These are phyloP conservation scores for Haplographium delicatum DNA, from an alignment of 495 filamentous ascomycete species.

Conservation along the genomic window DNA sequence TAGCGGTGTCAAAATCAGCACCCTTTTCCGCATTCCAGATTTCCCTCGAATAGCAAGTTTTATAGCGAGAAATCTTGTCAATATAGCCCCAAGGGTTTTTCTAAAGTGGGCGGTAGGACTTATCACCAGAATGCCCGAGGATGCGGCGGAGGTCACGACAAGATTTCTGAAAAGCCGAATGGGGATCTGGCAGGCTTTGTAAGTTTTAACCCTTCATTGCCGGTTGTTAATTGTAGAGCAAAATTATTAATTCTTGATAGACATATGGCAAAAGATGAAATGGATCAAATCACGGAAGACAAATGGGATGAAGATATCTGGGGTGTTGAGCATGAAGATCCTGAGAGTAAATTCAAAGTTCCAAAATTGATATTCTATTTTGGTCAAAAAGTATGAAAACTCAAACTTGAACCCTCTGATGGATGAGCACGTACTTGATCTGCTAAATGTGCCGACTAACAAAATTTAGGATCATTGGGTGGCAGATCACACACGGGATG, in stretches of 20 bases:
- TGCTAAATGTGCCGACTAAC: not conserved
- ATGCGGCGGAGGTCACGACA: slow-evolving; percentile 56
- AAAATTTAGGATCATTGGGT: slow-evolving; percentile 71
- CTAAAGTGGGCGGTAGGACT: slow-evolving; percentile 14
- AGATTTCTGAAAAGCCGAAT: slow-evolving; percentile 55
- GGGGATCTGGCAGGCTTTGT: slow-evolving; percentile 67
- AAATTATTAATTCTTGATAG: slow-evolving; percentile 27
- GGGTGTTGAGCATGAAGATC: slow-evolving; percentile 50
- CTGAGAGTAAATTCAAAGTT: slow-evolving; percentile 25
- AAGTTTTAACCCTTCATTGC: slow-evolving; percentile 34
- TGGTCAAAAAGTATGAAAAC: slow-evolving; percentile 46
- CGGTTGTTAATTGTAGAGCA: not conserved
- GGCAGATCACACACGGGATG: slow-evolving; percentile 65
- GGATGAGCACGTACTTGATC: not conserved
- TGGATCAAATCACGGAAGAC: slow-evolving; percentile 68
- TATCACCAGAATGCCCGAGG: slow-evolving; percentile 48
- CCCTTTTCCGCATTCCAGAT: slow-evolving; percentile 47
- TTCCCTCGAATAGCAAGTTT: slow-evolving; percentile 49
- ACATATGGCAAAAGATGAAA: slow-evolving; percentile 67
- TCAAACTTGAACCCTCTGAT: no score
- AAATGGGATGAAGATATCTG: slow-evolving; percentile 78
- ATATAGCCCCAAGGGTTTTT: slow-evolving; percentile 22
- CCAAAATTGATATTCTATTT: slow-evolving; percentile 75
- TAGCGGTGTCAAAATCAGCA: slow-evolving; percentile 51
- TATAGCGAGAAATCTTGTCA: slow-evolving; percentile 42